Conservation (phyloP, 345 rosid species). For the Eucalyptus caleyi region DNA sequence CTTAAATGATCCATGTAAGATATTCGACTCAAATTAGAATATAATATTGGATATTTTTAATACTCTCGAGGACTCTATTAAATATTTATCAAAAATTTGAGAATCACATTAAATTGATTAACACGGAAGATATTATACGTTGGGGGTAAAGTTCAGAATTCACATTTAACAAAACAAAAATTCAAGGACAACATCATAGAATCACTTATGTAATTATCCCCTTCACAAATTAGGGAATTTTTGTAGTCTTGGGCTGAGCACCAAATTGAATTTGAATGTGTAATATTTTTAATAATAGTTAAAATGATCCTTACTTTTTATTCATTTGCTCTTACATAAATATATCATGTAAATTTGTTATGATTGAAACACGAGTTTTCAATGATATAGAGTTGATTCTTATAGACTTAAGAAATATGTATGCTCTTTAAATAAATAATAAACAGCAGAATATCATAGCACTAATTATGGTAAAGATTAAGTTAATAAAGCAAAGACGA, state of each 20-base stretch:
- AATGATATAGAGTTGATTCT: not conserved
- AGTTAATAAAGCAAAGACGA: not conserved
- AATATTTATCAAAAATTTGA: not conserved
- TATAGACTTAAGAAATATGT: not conserved
- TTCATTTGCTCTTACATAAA: not conserved
- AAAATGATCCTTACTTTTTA: not conserved
- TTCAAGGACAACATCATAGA: not conserved
- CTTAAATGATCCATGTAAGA: not conserved
- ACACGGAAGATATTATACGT: rapidly evolving
- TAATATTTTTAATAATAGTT: not conserved
- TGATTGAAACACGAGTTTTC: not conserved
- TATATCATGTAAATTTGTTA: not conserved
- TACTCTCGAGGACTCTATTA: rapidly evolving
- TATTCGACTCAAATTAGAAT: not conserved
- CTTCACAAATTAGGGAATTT: not conserved
- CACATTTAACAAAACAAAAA: not conserved
- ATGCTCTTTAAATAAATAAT: not conserved
- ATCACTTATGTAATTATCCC: not conserved
- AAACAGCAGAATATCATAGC: not conserved
- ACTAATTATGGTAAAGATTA: not conserved
- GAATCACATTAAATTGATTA: not conserved
- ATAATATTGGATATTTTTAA: not conserved
- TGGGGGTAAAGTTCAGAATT: rapidly evolving
- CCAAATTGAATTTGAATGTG: not conserved
- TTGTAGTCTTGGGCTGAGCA: not conserved